Conservation (phyloP, 2,329 filamentous ascomycete species). For the Ceratocystis variospora region DNA sequence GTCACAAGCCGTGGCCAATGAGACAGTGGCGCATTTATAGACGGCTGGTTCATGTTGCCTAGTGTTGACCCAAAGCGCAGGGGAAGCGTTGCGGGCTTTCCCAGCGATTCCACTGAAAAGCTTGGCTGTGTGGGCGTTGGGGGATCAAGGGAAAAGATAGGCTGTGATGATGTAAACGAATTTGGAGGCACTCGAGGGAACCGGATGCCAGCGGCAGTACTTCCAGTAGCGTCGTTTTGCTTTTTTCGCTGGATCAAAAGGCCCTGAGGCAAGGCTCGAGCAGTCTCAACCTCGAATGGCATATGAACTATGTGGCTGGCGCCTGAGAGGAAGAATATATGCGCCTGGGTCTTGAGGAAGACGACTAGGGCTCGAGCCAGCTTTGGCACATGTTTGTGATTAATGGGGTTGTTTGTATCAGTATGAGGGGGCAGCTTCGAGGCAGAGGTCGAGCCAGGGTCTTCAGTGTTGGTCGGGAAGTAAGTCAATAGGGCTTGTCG, state of each 20-base stretch:
- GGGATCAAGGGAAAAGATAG: slow-evolving; percentile 31
- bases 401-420: slow-evolving; percentile 8
- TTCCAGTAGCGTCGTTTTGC: slow-evolving; percentile 25
- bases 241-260: slow-evolving; percentile 75
- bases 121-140: slow-evolving; percentile 21
- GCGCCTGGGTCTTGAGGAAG: slow-evolving; percentile 80
- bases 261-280: slow-evolving; percentile 68
- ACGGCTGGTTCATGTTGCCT: slow-evolving; percentile 44
- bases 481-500: slow-evolving; percentile 74
- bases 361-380: slow-evolving; percentile 60
- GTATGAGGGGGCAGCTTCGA: neutral
- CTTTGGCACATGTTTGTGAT: slow-evolving; percentile 1
- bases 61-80: slow-evolving; percentile 40
- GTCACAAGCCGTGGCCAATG: slow-evolving; percentile 67
- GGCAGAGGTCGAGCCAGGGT: neutral
- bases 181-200: slow-evolving; percentile 58
- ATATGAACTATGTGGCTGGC: slow-evolving; percentile 82
- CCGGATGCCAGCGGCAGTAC: slow-evolving; percentile 23
- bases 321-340: slow-evolving; percentile 82
- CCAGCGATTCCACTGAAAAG: slow-evolving; percentile 45
- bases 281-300: slow-evolving; percentile 84
- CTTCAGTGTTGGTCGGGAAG: slow-evolving; percentile 40
- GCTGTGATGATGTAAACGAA: slow-evolving; percentile 59
- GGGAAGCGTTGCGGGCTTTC: slow-evolving; percentile 40
- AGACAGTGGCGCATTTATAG: slow-evolving; percentile 39